Evolutionary conservation across 2,329 filamentous ascomycete species (phyloP).

Genomic region (Pestalotiopsis fici): DNA sequence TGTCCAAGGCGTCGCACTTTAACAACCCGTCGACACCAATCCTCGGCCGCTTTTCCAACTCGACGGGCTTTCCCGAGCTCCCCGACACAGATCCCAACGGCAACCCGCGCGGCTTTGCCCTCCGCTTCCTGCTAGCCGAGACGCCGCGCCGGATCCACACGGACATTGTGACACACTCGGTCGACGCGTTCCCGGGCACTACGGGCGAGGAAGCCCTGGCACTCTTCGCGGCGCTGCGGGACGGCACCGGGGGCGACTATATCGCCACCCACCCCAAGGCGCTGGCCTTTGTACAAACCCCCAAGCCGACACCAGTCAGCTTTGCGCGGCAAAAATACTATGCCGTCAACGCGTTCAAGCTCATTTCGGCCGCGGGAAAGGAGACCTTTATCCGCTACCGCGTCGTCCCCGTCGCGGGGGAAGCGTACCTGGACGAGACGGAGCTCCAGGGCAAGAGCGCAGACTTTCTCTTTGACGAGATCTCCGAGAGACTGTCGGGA

Average conservation of each 20-base stretch:
- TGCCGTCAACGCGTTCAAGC: slow-evolving; percentile 49
- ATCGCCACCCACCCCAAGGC: slow-evolving; percentile 47
- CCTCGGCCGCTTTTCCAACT: slow-evolving; percentile 51
- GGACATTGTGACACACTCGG: slow-evolving; percentile 56
- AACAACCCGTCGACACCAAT: slow-evolving; percentile 42
- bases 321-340: slow-evolving; percentile 51
- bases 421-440: slow-evolving; percentile 37
- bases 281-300: slow-evolving; percentile 44
- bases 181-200: slow-evolving; percentile 50
- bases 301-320: slow-evolving; percentile 50
- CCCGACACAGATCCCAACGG: slow-evolving; percentile 48
- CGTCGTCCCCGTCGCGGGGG: slow-evolving; percentile 45
- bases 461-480: slow-evolving; percentile 51
- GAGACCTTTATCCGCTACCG: slow-evolving; percentile 49
- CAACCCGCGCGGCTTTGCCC: slow-evolving; percentile 48
- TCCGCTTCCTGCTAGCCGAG: slow-evolving; percentile 46
- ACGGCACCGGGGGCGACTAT: slow-evolving; percentile 39
- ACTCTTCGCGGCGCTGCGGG: slow-evolving; percentile 43
- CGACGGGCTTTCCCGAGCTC: slow-evolving; percentile 50
- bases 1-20: slow-evolving; percentile 52
- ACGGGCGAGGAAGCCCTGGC: slow-evolving; percentile 54
- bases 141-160: slow-evolving; percentile 47
- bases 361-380: slow-evolving; percentile 39
- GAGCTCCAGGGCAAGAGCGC: slow-evolving; percentile 35
- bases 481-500: slow-evolving; percentile 29